Base-by-base conservation (phyloP, 441 rosid genomes). In the Syzygium malaccense region DNA sequence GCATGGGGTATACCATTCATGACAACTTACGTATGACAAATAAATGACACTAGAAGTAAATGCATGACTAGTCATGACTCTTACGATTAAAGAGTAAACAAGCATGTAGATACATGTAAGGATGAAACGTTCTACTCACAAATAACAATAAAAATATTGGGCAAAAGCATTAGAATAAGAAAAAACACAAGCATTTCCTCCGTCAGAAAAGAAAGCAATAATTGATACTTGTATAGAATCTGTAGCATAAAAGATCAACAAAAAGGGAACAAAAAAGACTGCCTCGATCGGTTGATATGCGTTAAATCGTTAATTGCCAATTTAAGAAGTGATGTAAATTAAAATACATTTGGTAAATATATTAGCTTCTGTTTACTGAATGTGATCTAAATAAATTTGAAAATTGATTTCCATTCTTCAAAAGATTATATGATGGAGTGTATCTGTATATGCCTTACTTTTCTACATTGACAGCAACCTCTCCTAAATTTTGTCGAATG, bases 261-360 rank as follows among this genome's bases (percentile, higher is more conserved):
- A 32, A 5, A 32, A 5, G 13, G 45, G 14, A 30, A 32, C 62
- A 57, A 55, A 18, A 55, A 1, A 55, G 23, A 64, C 37, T 64
- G 20, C 37, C 6, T 2, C 0, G 23, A 17, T 66, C 6, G 9
- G 13, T 66, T 0, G 1, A 4, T 4, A 32, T 66, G 45, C 2
- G 7, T 32, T 55, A 55, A 33, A 33, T 2, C 33, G 33, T 33
- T 18, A 18, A 32, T 66, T 66, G 13, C 66, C 66, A 2, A 3
- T 32, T 64, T 17, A 8, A 30, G 75, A 15, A 17, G 11, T 17
- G 75, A 64, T 1, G 58, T 56, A 8, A 20, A 56, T 56, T 56
- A 7, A 56, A 20, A 20, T 6, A 41, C 45, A 41, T 41, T 41
- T 41, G 30, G 30, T 28, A 28, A 60, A 14, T 2, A 60, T 28